These are phyloP conservation scores for Neurospora sp. DNA, from an alignment of 495 filamentous ascomycete species.

Conservation along the genomic window DNA sequence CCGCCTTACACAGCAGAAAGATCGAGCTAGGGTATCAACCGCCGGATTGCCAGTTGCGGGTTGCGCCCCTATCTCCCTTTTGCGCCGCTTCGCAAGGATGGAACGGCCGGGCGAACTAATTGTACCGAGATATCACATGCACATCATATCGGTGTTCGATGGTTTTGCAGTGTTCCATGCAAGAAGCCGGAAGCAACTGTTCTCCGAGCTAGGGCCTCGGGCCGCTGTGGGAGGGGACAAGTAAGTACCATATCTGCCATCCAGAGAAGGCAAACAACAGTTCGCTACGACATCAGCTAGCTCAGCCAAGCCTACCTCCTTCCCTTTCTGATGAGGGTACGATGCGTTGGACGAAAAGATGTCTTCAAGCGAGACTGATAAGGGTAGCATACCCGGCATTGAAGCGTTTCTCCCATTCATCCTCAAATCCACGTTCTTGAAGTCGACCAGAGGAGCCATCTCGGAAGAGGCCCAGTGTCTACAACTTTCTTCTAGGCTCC, in stretches of 20 bases:
- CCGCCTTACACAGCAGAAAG: not conserved
- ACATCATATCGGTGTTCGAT: not conserved
- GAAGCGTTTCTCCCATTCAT: not conserved
- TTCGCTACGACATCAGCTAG: not conserved
- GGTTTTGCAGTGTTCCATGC: not conserved
- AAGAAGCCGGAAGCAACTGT: not conserved
- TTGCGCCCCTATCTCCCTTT: slow-evolving; percentile 6
- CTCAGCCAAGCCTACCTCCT: not conserved
- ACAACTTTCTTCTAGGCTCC: not conserved
- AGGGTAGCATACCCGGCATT: not conserved
- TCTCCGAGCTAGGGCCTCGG: not conserved
- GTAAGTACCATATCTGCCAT: not conserved
- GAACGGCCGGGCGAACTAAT: not conserved
- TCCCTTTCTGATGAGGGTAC: not conserved
- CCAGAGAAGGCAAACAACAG: not conserved
- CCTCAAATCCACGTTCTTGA: not conserved
- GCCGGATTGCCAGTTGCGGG: slow-evolving; percentile 3
- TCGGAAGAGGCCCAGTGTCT: not conserved
- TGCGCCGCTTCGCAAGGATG: slow-evolving; percentile 3
- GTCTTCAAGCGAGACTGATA: not conserved
- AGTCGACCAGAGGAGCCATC: not conserved
- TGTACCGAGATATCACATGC: slow-evolving; percentile 6
- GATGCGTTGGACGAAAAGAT: not conserved
- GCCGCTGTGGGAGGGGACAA: not conserved
- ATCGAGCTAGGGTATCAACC: not conserved